Evolutionary conservation across 768 basidiomycete genomes (phyloP).

Genomic region (Lactifluus rugatus): DNA sequence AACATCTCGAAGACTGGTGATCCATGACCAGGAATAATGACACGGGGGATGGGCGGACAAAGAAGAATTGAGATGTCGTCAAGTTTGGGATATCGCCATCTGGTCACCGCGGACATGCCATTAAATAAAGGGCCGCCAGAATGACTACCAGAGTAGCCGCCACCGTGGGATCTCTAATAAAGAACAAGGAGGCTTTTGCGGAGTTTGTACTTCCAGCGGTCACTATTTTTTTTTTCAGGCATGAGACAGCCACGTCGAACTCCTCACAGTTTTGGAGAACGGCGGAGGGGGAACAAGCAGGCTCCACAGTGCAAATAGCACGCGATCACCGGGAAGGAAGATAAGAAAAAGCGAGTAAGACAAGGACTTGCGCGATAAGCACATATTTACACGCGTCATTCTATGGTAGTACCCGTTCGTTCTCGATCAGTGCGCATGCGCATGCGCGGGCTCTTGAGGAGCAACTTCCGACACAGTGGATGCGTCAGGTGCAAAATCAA

Average conservation of each 20-base stretch:
- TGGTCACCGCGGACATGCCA: neutral
- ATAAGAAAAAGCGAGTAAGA: neutral
- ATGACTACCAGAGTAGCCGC: neutral
- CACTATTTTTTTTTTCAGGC: neutral
- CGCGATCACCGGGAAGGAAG: neutral
- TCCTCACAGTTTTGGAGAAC: neutral
- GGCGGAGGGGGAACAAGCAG: neutral
- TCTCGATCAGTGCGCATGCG: constrained; percentile 7
- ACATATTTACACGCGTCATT: constrained; percentile 10
- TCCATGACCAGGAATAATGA: neutral
- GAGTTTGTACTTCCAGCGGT: neutral
- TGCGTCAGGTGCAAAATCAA: constrained; percentile 34
- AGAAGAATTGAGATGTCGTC: neutral
- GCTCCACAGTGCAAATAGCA: neutral
- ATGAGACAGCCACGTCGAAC: neutral
- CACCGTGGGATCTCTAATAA: neutral
- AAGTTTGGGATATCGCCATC: neutral
- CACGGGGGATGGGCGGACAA: neutral
- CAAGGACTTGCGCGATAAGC: neutral
- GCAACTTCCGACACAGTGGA: constrained; percentile 14
- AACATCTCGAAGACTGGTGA: neutral
- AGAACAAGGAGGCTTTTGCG: neutral
- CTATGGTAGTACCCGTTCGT: neutral
- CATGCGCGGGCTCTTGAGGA: constrained; percentile 15
- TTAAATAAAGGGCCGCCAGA: neutral